Percentiles rank a stretch among this genome's conserved stretches.
Conservation (phyloP, 2,329 filamentous ascomycete genomes). For the Cercospora sp. region DNA sequence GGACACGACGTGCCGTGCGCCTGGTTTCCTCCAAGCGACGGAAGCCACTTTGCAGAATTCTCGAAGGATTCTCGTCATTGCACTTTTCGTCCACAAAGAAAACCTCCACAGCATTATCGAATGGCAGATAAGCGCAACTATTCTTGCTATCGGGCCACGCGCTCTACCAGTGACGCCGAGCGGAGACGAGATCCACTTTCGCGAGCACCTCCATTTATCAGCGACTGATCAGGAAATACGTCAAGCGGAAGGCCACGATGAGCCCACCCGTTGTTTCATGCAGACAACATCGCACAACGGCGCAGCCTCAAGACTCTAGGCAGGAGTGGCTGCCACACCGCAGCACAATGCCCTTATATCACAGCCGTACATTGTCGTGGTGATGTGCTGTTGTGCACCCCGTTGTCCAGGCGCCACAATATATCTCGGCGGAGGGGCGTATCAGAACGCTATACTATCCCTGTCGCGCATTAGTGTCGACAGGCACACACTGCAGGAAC, state of each 20-base stretch:
- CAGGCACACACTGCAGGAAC: constrained; percentile 26
- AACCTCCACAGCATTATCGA: constrained; percentile 12
- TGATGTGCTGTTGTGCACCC: constrained; percentile 14
- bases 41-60: neutral
- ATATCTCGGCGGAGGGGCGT: constrained; percentile 11
- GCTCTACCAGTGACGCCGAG: neutral
- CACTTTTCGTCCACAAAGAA: neutral
- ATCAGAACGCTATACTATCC: constrained; percentile 13
- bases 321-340: constrained; percentile 10
- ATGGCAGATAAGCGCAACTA: neutral
- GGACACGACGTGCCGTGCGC: neutral
- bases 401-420: constrained; percentile 13
- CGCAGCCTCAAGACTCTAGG: neutral
- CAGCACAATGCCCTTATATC: constrained; percentile 4
- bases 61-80: neutral
- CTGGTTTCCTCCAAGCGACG: neutral
- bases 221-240: neutral
- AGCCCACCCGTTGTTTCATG: neutral
- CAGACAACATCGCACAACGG: constrained; percentile 7
- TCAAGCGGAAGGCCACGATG: neutral
- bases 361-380: constrained; percentile 5
- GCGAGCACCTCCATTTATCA: constrained; percentile 1
- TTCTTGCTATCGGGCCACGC: constrained; percentile 7
- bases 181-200: constrained; percentile 15
- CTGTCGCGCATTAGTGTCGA: constrained; percentile 21